A percentile compares a stretch with the other conserved stretches of the same genome.
These are phyloP conservation scores for Boletus holoroseus DNA, from an alignment of 1,284 basidiomycete genomes.

Conservation along the genomic window DNA sequence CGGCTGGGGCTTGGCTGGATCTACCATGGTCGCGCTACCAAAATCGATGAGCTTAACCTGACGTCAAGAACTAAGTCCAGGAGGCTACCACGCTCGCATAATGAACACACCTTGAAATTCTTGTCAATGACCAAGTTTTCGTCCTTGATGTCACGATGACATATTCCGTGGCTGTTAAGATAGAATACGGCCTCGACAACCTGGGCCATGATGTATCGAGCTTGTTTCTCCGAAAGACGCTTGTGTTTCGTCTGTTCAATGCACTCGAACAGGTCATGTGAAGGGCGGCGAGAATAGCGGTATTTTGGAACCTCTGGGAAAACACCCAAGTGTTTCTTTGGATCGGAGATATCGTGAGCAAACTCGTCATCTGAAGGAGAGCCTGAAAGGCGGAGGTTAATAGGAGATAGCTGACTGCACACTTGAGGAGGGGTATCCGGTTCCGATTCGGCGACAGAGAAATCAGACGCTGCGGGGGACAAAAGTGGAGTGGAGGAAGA, in stretches of 20 bases:
- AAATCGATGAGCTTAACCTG: conserved; percentile 93
- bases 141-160: conserved; percentile 91
- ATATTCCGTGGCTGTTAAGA: conserved; percentile 71
- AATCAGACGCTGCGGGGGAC: conserved; percentile 50
- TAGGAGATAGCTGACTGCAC: conserved; percentile 23
- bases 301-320: conserved; percentile 36
- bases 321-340: conserved; percentile 11
- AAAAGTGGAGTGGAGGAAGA: conserved; percentile 49
- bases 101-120: conserved; percentile 52
- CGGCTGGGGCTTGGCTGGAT: conserved; percentile 60
- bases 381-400: conserved; percentile 22
- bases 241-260: conserved; percentile 82
- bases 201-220: conserved; percentile 80
- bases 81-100: neutral
- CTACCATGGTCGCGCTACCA: conserved; percentile 77
- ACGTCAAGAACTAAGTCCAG: conserved; percentile 5
- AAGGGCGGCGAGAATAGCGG: conserved; percentile 65
- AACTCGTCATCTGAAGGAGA: conserved; percentile 11
- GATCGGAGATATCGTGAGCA: conserved; percentile 8
- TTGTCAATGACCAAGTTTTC: conserved; percentile 86
- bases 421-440: conserved; percentile 41
- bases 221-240: conserved; percentile 71
- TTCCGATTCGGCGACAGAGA: conserved; percentile 41
- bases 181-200: conserved; percentile 82
- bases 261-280: conserved; percentile 90